phyloP scores from a whole-genome alignment of 2,329 filamentous ascomycete species.

The Calonectria ilicicola region DNA sequence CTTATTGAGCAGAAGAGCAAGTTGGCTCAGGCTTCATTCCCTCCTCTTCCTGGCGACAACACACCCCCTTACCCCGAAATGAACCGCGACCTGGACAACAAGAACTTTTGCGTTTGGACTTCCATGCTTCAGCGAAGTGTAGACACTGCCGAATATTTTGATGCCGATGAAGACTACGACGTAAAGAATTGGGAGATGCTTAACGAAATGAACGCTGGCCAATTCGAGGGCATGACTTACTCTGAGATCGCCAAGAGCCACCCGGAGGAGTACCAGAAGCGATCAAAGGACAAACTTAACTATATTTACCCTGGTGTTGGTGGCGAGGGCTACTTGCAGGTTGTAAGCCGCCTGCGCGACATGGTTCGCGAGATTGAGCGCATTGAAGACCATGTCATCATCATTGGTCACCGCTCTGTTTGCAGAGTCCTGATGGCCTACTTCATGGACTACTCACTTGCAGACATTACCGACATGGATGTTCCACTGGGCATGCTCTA shows the following conservation, averaged over 20 bases:
- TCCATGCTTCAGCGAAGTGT: slow-evolving; percentile 94
- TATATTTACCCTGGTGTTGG: slow-evolving; percentile 97
- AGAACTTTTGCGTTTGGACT: slow-evolving; percentile 98
- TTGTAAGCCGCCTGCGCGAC: slow-evolving; percentile 93
- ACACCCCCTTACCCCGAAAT: slow-evolving; percentile 95
- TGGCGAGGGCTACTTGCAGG: slow-evolving; percentile 95
- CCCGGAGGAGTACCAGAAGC: slow-evolving; percentile 84
- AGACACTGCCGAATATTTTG: slow-evolving; percentile 89
- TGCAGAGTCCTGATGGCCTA: slow-evolving; percentile 95
- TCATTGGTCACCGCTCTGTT: slow-evolving; percentile 93
- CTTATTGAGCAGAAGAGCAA: slow-evolving; percentile 84
- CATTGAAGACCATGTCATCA: slow-evolving; percentile 93
- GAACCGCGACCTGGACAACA: slow-evolving; percentile 76
- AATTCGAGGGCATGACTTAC: slow-evolving; percentile 96
- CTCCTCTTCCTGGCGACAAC: slow-evolving; percentile 89
- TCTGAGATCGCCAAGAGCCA: slow-evolving; percentile 85
- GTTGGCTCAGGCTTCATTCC: slow-evolving; percentile 81
- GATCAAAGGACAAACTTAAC: slow-evolving; percentile 87
- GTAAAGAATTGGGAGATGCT: slow-evolving; percentile 98
- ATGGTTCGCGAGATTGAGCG: slow-evolving; percentile 98
- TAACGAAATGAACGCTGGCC: slow-evolving; percentile 93
- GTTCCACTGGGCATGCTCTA: slow-evolving; percentile 95
- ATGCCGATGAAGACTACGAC: slow-evolving; percentile 92
- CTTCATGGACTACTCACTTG: slow-evolving; percentile 90
- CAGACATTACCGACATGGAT: slow-evolving; percentile 94